phyloP scores from a whole-genome alignment of 257 asterid species.

The Solanum rostratum region DNA sequence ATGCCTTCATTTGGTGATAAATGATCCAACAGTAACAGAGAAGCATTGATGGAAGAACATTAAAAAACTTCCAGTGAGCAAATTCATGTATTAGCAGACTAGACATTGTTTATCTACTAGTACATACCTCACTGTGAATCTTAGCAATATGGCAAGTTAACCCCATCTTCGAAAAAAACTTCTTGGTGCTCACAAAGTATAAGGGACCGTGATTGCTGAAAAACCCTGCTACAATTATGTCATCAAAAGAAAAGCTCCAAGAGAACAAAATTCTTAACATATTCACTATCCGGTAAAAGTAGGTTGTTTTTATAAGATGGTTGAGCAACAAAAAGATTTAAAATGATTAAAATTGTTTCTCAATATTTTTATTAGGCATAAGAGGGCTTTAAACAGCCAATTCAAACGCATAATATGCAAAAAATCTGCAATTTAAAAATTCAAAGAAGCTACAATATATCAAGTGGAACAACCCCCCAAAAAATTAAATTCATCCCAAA shows the following conservation, averaged over 20 bases:
- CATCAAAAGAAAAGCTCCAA: not conserved
- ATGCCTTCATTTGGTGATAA: slow-evolving; percentile 35
- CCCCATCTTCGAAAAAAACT: slow-evolving; percentile 85
- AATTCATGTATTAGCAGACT: not conserved
- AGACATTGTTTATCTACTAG: not conserved
- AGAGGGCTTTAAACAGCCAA: not conserved
- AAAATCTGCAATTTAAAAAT: too few species aligned
- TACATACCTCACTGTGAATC: slow-evolving; percentile 79
- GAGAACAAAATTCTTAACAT: not conserved
- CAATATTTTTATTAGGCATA: not conserved
- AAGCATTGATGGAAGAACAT: not conserved
- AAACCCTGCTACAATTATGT: slow-evolving; percentile 47
- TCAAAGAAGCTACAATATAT: not conserved
- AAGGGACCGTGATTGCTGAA: slow-evolving; percentile 90
- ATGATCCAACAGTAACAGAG: not conserved
- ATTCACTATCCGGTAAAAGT: not conserved
- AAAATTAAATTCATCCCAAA: not conserved
- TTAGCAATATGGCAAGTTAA: slow-evolving; percentile 89
- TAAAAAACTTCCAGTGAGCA: not conserved
- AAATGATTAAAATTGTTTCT: not conserved
- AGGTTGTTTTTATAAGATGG: too few species aligned
- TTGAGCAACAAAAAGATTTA: not conserved
- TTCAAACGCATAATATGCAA: not conserved
- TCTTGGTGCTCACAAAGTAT: slow-evolving; percentile 73
- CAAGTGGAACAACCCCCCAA: not conserved